Evolutionary conservation across 495 filamentous ascomycete genomes (phyloP).

Genomic region (Sphaerosporella brunnea): DNA sequence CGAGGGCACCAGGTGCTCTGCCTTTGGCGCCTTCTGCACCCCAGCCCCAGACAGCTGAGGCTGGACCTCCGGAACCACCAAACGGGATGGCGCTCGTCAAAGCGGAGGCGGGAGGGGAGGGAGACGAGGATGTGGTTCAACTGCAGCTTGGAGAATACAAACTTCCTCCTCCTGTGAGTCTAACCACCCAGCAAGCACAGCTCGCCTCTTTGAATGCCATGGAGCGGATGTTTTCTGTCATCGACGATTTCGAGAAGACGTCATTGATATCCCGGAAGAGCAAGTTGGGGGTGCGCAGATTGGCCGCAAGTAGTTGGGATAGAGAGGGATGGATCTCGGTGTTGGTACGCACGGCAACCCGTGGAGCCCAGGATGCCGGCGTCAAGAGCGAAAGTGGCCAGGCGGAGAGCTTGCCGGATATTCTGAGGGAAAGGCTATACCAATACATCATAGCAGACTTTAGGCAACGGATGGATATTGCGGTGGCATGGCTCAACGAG

Average conservation of each 20-base stretch:
- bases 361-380: slow-evolving; percentile 30
- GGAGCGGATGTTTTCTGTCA: slow-evolving; percentile 56
- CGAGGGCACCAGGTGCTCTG: background rate
- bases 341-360: slow-evolving; percentile 68
- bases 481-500: slow-evolving; percentile 82
- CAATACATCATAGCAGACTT: slow-evolving; percentile 81
- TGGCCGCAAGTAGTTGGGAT: slow-evolving; percentile 73
- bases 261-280: slow-evolving; percentile 26
- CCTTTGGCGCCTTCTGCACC: slow-evolving; percentile 3
- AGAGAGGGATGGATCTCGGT: slow-evolving; percentile 82
- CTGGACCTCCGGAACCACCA: background rate
- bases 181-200: slow-evolving; percentile 48
- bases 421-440: slow-evolving; percentile 63
- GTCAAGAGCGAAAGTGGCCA: slow-evolving; percentile 7
- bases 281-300: slow-evolving; percentile 50
- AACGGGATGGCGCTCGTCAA: background rate
- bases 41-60: background rate
- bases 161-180: slow-evolving; percentile 55
- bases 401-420: slow-evolving; percentile 36
- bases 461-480: slow-evolving; percentile 64
- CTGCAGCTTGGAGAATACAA: slow-evolving; percentile 38
- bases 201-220: slow-evolving; percentile 53
- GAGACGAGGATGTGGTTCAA: slow-evolving; percentile 21
- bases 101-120: slow-evolving; percentile 7
- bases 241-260: slow-evolving; percentile 50